Base-by-base conservation (phyloP, 768 basidiomycete genomes). In the Daedaleopsis sinensis region DNA sequence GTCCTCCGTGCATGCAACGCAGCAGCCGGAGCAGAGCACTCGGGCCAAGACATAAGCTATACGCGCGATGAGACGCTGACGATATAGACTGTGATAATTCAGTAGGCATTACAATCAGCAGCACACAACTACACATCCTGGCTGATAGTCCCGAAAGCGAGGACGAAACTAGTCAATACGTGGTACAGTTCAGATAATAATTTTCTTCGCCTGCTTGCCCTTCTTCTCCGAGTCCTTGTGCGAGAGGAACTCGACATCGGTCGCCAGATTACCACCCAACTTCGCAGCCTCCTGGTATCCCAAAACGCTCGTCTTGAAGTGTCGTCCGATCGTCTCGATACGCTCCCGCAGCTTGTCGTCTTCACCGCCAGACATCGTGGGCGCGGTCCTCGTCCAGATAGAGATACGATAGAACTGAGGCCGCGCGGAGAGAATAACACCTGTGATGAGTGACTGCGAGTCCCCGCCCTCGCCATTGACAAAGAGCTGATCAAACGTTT, bases 221-320 rank as follows among this genome's bases (percentile, higher is more conserved):
- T 96, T 96, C 84, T 89, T 94, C 82, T 96, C 94, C 65, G 90
- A 90, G 76, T 96, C 94, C 77, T 94, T 94, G 80, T 96, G 94
- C 70, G 91, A 93, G 75, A 93, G 74, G 73, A 95, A 98, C 78
- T 96, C 93, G 36, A 97, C 93, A 78, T 98, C 95, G 7, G 94
- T 96, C 64, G 94, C 90, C 72, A 96, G 81, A n/a, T 94, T 89
- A 23, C 92, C 91, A 48, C 83, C 84, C 55, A 96, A 78, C 77
- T 87, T 89, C 73, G 86, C 84, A n/a, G 77, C 71, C 66, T 93
- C 89, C 3, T 77, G 54, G 73, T 89, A 96, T 8, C 94, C 95
- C 43, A 99, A 83, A 48, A 98, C 95, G 58, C 77, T 85, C 53
- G 80, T 87, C 80, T 99, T 99, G 84, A 98, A 98, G 74, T 97